Evolutionary conservation across 1,139 yeast species (phyloP), one percentile per base, ranked within the genome.

Genomic region (Scheffersomyces segobiensis): DNA sequence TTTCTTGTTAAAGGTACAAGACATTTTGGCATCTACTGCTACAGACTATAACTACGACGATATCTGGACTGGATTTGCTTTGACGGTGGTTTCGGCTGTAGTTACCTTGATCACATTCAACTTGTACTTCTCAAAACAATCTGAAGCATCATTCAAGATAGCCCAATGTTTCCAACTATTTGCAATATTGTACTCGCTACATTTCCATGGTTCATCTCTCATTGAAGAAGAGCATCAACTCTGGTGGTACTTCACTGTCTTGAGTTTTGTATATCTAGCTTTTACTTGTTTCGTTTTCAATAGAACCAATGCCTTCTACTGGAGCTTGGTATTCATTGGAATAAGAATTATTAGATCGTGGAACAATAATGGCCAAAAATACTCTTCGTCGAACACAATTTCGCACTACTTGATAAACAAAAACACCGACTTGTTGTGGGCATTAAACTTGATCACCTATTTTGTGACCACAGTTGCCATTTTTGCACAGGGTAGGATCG

Each of bases 211-310:
- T 0, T 91, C 97, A 49, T 91, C 97, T 26, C 79, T 93, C 62
- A 90, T 95, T n/a, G 99, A 95, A 67, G 99, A 95, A 71, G 99
- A 95, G 68, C 97, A 95, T 68, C 98, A 93, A 69, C 74, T 93
- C 18, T 95, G 99, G 99, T 95, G 97, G 91, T 89, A 95, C 82
- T 78, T 87, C 19, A 75, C 85, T 0, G 74, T 85, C 0, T 55
- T 80, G 3, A 21, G 19, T 53, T 68, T 63, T 18, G 57, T 51
- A 24, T 70, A 56, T 50, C 69, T 62, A 52, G 62, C 63, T 46
- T 57, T 55, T 49, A 59, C 60, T 54, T 58, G 46, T 24, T 55
- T 50, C 18, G 50, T 26, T 5, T 18, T 55, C n/a, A 53, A 42
- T 1, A 53, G 55, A 21, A 4, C 42, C 47, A 39, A 32, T 3